phyloP scores from a whole-genome alignment of 257 asterid genomes.

The Haberlea rhodopensis region DNA sequence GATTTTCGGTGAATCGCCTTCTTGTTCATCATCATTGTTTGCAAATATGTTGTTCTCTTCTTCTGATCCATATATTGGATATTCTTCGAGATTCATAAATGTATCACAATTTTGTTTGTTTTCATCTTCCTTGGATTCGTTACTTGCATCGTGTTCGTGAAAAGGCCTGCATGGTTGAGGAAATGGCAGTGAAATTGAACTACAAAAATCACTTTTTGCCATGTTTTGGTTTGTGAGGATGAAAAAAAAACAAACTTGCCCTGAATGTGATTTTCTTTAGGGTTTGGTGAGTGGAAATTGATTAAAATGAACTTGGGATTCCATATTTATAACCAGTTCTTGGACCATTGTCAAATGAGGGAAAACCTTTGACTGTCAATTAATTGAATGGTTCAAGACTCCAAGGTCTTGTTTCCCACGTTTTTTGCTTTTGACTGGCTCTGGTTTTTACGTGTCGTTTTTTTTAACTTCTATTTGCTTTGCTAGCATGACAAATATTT shows the following conservation, averaged over 20 bases:
- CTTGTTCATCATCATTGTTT: background rate
- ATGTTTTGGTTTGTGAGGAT: background rate
- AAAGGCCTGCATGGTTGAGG: slow-evolving; percentile 4
- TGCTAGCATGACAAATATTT: no score
- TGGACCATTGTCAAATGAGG: background rate
- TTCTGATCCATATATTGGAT: background rate
- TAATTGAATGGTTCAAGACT: background rate
- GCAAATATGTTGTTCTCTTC: background rate
- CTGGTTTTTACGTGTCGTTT: no score
- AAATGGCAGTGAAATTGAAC: background rate
- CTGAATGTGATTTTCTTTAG: background rate
- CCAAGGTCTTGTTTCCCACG: no score
- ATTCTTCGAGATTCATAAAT: background rate
- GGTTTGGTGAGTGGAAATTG: background rate
- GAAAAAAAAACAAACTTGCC: background rate
- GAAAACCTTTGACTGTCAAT: no score
- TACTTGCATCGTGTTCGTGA: background rate
- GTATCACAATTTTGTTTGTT: background rate
- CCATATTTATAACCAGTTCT: background rate
- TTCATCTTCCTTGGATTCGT: background rate
- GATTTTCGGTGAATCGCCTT: slow-evolving; percentile 1
- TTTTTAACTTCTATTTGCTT: no score
- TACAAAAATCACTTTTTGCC: background rate
- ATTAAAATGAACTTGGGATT: background rate
- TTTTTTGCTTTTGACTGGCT: no score